These are phyloP conservation scores for Hypoxylon sp. DNA, from an alignment of 2,329 filamentous ascomycete species.

Conservation along the genomic window DNA sequence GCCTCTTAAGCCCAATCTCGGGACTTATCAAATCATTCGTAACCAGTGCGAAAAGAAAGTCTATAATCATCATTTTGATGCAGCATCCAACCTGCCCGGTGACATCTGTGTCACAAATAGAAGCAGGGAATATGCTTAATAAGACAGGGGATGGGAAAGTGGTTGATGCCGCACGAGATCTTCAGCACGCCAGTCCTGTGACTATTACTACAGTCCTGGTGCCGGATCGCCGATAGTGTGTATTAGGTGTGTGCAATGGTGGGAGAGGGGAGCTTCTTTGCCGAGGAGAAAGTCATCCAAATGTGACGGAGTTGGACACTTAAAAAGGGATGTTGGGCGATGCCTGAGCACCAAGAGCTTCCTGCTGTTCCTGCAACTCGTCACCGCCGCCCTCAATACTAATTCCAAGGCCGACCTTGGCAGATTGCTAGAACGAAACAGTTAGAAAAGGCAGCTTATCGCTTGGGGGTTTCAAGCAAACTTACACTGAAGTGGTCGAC, in stretches of 20 bases:
- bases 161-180: constrained; percentile 30
- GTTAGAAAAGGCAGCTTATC: constrained; percentile 22
- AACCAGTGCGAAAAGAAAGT: constrained; percentile 39
- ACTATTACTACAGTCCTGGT: constrained; percentile 23
- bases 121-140: constrained; percentile 29
- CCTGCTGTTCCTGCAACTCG: constrained; percentile 89
- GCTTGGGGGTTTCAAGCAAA: constrained; percentile 42
- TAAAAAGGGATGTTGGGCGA: constrained; percentile 77
- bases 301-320: constrained; percentile 47
- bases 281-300: constrained; percentile 41
- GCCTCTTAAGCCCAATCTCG: constrained; percentile 26
- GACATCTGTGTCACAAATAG: constrained; percentile 26
- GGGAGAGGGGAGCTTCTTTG: constrained; percentile 48
- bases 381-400: constrained; percentile 89
- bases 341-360: constrained; percentile 68
- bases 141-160: constrained; percentile 31
- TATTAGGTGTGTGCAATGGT: constrained; percentile 40
- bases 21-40: constrained; percentile 29
- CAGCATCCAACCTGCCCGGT: constrained; percentile 25
- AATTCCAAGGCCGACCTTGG: constrained; percentile 94
- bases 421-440: constrained; percentile 77
- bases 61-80: constrained; percentile 43
- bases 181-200: constrained; percentile 22
- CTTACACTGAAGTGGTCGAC: constrained; percentile 96
- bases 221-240: constrained; percentile 22